Evolutionary conservation across 192 early-diverging fungal genomes (phyloP).

Genomic region (Thamnidium elegans): DNA sequence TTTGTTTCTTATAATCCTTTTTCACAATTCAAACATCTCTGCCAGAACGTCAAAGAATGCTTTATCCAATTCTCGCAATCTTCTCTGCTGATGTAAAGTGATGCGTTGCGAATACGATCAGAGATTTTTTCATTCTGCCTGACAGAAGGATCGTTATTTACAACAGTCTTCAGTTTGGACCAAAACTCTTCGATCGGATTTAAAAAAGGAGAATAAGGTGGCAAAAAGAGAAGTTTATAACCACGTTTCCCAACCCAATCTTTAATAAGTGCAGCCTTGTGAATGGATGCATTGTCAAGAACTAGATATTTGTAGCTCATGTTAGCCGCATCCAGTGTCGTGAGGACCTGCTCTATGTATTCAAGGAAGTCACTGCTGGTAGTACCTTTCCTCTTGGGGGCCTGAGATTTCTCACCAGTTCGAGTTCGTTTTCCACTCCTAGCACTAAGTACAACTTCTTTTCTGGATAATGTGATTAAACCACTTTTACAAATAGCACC

Average conservation of each 20-base stretch:
- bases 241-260: too few relatives aligned
- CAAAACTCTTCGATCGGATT: slow-evolving; percentile 35
- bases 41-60: slow-evolving; percentile 16
- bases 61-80: too few relatives aligned
- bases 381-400: too few relatives aligned
- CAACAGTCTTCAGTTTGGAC: slow-evolving; percentile 26
- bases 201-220: slow-evolving; percentile 22
- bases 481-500: slow-evolving; percentile 25
- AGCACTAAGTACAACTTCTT: slow-evolving; percentile 2
- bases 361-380: too few relatives aligned
- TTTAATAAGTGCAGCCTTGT: too few relatives aligned
- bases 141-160: slow-evolving; percentile 17
- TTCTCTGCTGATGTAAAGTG: slow-evolving; percentile 12
- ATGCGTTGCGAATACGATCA: slow-evolving; percentile 17
- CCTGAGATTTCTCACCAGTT: too few relatives aligned
- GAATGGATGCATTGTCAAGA: too few relatives aligned
- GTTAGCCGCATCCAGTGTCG: too few relatives aligned
- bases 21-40: slow-evolving; percentile 17
- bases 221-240: too few relatives aligned
- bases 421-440: background rate
- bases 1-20: slow-evolving; percentile 18
- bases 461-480: slow-evolving; percentile 15
- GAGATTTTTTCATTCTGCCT: slow-evolving; percentile 10
- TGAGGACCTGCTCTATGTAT: too few relatives aligned
- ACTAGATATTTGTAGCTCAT: too few relatives aligned